Percentiles rank a stretch among this genome's conserved stretches.
phyloP scores from a whole-genome alignment of 2,329 filamentous ascomycete species.

The Pyrenochaeta sp. region DNA sequence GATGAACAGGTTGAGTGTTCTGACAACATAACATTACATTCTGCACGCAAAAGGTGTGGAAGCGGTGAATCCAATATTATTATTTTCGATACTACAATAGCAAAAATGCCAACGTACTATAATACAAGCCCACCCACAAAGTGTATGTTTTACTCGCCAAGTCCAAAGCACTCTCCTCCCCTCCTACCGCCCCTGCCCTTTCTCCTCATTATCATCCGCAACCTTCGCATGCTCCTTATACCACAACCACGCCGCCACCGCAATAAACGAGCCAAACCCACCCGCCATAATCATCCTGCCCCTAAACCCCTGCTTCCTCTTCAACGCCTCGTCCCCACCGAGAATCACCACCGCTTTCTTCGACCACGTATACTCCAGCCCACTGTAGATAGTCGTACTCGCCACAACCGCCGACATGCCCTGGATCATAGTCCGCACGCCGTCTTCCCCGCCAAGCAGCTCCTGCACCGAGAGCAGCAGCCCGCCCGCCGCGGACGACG shows the following conservation, averaged over 20 bases:
- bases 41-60: no score
- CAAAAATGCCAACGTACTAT: no score
- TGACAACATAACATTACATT: no score
- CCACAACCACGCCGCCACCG: constrained; percentile 46
- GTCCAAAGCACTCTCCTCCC: not conserved
- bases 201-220: constrained; percentile 12
- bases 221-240: constrained; percentile 22
- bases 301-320: constrained; percentile 56
- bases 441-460: constrained; percentile 36
- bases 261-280: constrained; percentile 55
- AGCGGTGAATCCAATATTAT: no score
- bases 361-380: constrained; percentile 87
- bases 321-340: constrained; percentile 55
- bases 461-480: constrained; percentile 34
- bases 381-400: constrained; percentile 90
- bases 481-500: constrained; percentile 55
- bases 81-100: not conserved
- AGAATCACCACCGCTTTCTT: constrained; percentile 94
- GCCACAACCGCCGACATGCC: constrained; percentile 79
- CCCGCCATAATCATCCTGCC: constrained; percentile 58
- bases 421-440: constrained; percentile 45
- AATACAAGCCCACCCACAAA: not conserved
- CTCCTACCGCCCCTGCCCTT: constrained; percentile 6
- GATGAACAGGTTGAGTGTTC: no score
- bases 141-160: not conserved